phyloP scores from a whole-genome alignment of 257 asterid genomes.

The Ophiorrhiza pumila region DNA sequence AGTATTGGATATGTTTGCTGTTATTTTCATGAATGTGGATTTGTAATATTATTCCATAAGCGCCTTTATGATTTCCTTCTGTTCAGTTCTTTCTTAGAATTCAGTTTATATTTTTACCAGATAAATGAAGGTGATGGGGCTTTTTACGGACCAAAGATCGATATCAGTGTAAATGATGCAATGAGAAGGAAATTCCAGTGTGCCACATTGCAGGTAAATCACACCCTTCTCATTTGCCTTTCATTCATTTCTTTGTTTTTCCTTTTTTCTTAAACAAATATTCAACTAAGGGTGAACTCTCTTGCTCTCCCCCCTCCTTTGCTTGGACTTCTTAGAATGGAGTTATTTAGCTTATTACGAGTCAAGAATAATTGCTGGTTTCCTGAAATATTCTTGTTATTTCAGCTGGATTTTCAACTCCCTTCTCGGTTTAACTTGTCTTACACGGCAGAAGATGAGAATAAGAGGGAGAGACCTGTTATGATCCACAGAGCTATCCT shows the following conservation, averaged over 20 bases:
- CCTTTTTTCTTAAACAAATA: too few species aligned
- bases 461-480: conserved; percentile 87
- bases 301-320: background rate
- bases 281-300: background rate
- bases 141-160: conserved; percentile 94
- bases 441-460: conserved; percentile 94
- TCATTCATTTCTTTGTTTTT: background rate
- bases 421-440: conserved; percentile 88
- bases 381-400: conserved; percentile 26
- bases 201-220: conserved; percentile 85
- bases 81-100: conserved; percentile 6
- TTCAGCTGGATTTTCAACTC: conserved; percentile 97
- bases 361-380: background rate
- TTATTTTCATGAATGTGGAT: background rate
- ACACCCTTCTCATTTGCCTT: background rate
- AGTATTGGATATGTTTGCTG: background rate
- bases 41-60: background rate
- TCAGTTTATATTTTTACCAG: conserved; percentile 39
- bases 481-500: conserved; percentile 97
- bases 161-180: conserved; percentile 87
- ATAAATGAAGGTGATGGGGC: conserved; percentile 97
- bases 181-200: conserved; percentile 96
- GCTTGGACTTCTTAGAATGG: background rate
- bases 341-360: background rate
- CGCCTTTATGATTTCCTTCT: background rate